phyloP scores from a whole-genome alignment of 1,139 yeast species.

The Groenewaldozyma auringiensis region DNA sequence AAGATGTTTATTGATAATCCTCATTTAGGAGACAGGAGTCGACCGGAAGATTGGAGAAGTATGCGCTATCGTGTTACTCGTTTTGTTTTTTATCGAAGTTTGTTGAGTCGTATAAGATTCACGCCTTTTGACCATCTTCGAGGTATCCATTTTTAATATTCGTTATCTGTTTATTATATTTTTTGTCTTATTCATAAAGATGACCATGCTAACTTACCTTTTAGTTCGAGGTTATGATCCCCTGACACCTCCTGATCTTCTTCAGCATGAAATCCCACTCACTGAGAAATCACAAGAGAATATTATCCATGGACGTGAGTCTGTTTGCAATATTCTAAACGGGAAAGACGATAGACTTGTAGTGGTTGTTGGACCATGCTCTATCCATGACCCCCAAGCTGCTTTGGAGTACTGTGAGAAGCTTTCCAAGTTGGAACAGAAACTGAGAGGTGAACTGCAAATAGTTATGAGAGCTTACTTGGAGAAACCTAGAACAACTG shows the following conservation, averaged over 20 bases:
- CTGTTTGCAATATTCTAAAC: conserved; percentile 60
- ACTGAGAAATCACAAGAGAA: conserved; percentile 50
- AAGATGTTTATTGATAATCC: conserved; percentile 78
- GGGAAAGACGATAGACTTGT: conserved; percentile 77
- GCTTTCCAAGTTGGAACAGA: conserved; percentile 51
- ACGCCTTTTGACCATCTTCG: not conserved
- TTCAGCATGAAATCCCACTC: conserved; percentile 83
- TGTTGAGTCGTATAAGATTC: conserved; percentile 1
- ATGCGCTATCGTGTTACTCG: conserved; percentile 29
- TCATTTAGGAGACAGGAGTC: conserved; percentile 70
- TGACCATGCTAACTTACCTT: conserved; percentile 2
- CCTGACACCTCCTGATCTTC: conserved; percentile 84
- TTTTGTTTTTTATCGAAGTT: not conserved
- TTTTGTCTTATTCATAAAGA: not conserved
- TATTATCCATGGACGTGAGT: conserved; percentile 70
- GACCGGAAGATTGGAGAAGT: conserved; percentile 86
- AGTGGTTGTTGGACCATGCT: conserved; percentile 91
- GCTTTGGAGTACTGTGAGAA: conserved; percentile 81
- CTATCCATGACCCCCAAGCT: conserved; percentile 88
- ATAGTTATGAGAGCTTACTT: conserved; percentile 96
- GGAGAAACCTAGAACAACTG: conserved; percentile 97
- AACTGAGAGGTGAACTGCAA: conserved; percentile 64
- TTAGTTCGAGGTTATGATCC: conserved; percentile 88
- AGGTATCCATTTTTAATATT: conserved; percentile 12
- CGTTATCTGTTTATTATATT: not conserved